Percentiles rank a stretch among this genome's conserved stretches.
Conservation (phyloP, 805 yeast genomes). For the Metschnikowia orientalis region DNA sequence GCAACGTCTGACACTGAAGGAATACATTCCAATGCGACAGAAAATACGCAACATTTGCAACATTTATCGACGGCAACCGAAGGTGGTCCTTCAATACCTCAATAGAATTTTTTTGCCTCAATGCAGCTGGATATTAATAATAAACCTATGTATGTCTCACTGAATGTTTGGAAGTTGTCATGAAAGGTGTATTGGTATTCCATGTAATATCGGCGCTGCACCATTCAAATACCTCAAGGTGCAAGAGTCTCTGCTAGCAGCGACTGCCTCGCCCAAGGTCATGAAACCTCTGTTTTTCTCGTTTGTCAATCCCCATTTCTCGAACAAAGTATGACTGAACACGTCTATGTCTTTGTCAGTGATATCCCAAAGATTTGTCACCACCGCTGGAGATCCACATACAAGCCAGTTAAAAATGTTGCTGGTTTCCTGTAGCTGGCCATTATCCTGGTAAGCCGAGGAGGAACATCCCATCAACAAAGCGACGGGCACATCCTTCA, state of each 20-base stretch:
- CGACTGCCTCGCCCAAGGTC: conserved; percentile 59
- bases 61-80: no score
- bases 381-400: conserved; percentile 77
- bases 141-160: no score
- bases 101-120: no score
- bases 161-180: no score
- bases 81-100: no score
- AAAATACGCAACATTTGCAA: no score
- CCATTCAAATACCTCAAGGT: conserved; percentile 76
- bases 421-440: conserved; percentile 68
- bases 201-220: conserved; percentile 88
- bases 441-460: conserved; percentile 56
- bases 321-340: conserved; percentile 60
- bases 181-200: conserved; percentile 55
- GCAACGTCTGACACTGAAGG: conserved; percentile 17
- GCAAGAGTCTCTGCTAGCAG: conserved; percentile 61
- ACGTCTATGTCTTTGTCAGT: conserved; percentile 92
- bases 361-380: conserved; percentile 94
- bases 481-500: conserved; percentile 51
- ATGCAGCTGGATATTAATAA: no score
- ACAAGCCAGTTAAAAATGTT: conserved; percentile 69
- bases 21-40: conserved; percentile 9
- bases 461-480: conserved; percentile 89
- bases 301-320: conserved; percentile 55
- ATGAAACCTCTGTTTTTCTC: no score